Percentiles rank a stretch among this genome's conserved stretches.
Evolutionary conservation across 1,284 basidiomycete species (phyloP).

Genomic region (Moesziomyces sp.): DNA sequence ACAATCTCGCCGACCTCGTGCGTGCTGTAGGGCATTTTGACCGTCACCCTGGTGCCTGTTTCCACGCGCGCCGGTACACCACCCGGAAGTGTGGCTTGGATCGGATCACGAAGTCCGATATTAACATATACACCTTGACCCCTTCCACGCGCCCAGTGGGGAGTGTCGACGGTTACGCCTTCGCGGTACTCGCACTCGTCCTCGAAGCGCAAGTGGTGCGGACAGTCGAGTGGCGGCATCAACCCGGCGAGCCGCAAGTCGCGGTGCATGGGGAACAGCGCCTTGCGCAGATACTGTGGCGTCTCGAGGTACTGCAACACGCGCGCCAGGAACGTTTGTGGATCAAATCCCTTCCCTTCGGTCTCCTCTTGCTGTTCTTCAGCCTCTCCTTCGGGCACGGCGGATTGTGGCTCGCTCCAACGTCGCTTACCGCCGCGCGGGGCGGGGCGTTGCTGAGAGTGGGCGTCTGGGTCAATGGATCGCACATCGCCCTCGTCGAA

Average conservation of each 20-base stretch:
- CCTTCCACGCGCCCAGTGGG: conserved; percentile 31
- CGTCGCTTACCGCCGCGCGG: conserved; percentile 13
- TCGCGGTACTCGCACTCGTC: conserved; percentile 63
- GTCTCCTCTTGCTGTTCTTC: conserved; percentile 2
- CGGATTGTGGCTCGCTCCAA: conserved; percentile 10
- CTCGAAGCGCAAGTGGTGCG: conserved; percentile 64
- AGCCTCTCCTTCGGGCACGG: conserved; percentile 6
- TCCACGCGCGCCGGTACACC: conserved; percentile 9
- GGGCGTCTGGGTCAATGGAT: not conserved
- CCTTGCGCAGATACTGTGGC: conserved; percentile 67
- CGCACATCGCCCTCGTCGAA: conserved; percentile 49
- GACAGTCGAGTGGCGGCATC: conserved; percentile 66
- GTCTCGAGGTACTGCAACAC: conserved; percentile 67
- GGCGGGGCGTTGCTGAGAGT: not conserved
- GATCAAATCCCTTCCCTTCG: conserved; percentile 39
- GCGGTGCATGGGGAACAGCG: conserved; percentile 66
- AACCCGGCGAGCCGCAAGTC: conserved; percentile 65
- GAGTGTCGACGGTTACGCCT: conserved; percentile 54
- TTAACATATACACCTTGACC: conserved; percentile 50
- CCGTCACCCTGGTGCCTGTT: conserved; percentile 58
- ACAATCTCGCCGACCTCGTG: conserved; percentile 42
- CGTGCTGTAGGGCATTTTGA: conserved; percentile 40
- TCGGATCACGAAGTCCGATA: conserved; percentile 61
- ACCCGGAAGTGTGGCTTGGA: conserved; percentile 25
- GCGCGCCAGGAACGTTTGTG: conserved; percentile 58